Base-by-base conservation (phyloP, 129 eudicot genomes). In the sunflower (Helianthus annuus) region DNA sequence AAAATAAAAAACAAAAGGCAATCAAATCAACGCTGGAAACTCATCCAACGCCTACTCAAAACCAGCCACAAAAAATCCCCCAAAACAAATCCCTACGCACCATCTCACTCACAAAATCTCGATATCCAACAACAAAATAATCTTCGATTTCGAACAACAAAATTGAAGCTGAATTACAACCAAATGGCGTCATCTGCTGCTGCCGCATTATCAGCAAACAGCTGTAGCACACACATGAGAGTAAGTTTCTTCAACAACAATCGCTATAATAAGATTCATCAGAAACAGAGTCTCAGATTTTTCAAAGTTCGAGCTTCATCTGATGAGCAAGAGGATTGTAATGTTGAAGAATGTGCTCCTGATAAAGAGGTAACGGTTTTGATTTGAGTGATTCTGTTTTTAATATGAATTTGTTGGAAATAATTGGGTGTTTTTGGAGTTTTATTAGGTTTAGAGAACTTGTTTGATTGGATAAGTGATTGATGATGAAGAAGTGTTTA, bases 331-430 rank as follows among this genome's bases (percentile, higher is more conserved):
- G 91, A 81, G 0, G 98, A 90, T 46, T 95, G 99, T 80, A 95
- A 95, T 72, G 85, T 56, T 45, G 99, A 90, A 86, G 99, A 95
- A 82, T 95, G 99, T 70, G 99, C 99, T 52, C 97, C 99, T 48
- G 99, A 95, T 11, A 95, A 95, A 78, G 99, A 95, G 97, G 99
- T 95, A 53, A 4, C 6, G 3, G 1, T 48, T 12, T 2, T 62
- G 10, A 36, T 55, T 32, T n/a, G 39, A 15, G 24, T 6, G 45
- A 5, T 8, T 48, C 27, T 48, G 45, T n/a, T n/a, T 45, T 64
- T 36, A 17, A n/a, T n/a, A n/a, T 4, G 56, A n/a, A 1, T 5
- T 51, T 51, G 56, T 51, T 6, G 12, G 66, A 60, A 29, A 27
- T 60, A 10, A 9, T 12, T 13, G 42, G 0, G 2, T 59, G 42